These are phyloP conservation scores for Xylaria scruposa DNA, from an alignment of 495 filamentous ascomycete species.

Conservation along the genomic window DNA sequence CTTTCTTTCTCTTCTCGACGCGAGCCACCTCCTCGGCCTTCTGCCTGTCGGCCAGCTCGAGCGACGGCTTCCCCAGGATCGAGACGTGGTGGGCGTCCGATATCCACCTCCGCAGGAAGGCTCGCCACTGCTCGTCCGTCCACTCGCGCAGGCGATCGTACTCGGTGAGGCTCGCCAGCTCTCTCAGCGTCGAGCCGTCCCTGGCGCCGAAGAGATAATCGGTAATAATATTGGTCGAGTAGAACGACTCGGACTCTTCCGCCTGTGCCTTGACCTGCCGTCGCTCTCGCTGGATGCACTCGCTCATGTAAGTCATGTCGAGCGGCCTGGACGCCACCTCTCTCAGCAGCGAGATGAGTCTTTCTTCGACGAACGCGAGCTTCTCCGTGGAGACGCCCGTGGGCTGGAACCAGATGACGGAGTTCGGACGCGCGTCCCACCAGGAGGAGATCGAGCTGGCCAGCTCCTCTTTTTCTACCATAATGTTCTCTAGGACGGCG, in stretches of 20 bases:
- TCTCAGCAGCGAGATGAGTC: constrained; percentile 82
- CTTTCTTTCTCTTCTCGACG: constrained; percentile 59
- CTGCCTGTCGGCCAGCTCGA: constrained; percentile 69
- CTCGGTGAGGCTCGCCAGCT: constrained; percentile 70
- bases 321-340: constrained; percentile 79
- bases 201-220: constrained; percentile 91
- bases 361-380: constrained; percentile 79
- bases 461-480: constrained; percentile 93
- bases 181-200: constrained; percentile 78
- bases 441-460: constrained; percentile 81
- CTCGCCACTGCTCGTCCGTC: constrained; percentile 82
- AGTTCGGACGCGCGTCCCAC: constrained; percentile 78
- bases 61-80: constrained; percentile 83
- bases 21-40: constrained; percentile 73
- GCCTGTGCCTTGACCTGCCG: constrained; percentile 79
- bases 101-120: constrained; percentile 83
- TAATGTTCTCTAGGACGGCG: constrained; percentile 84
- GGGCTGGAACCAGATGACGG: constrained; percentile 80
- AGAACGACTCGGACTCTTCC: constrained; percentile 76
- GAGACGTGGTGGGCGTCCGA: constrained; percentile 85
- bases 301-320: constrained; percentile 86
- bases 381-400: constrained; percentile 87
- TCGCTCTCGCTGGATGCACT: constrained; percentile 80
- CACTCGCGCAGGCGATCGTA: constrained; percentile 81
- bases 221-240: constrained; percentile 80